Percentiles rank a stretch among this genome's conserved stretches.
These are phyloP conservation scores for Ascochyta rabiei DNA, from an alignment of 2,329 filamentous ascomycete species.

Conservation along the genomic window DNA sequence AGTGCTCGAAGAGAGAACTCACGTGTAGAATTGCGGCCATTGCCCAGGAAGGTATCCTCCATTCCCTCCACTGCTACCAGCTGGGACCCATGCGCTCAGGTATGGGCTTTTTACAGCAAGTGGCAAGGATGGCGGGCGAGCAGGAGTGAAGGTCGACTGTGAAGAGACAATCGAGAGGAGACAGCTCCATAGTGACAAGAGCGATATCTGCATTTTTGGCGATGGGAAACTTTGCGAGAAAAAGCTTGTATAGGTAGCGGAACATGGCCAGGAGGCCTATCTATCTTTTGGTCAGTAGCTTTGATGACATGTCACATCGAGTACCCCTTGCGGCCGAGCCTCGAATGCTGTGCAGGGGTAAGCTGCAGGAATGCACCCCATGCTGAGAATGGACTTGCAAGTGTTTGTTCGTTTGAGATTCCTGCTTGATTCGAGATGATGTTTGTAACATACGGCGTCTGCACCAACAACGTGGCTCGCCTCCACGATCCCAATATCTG, in stretches of 20 bases:
- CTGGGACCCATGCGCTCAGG: constrained; percentile 61
- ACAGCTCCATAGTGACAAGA: constrained; percentile 22
- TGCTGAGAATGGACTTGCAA: neutral
- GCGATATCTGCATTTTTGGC: constrained; percentile 27
- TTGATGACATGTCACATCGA: neutral
- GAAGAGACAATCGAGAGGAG: constrained; percentile 23
- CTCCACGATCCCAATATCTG: neutral
- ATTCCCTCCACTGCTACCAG: constrained; percentile 76
- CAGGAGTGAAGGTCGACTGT: constrained; percentile 65
- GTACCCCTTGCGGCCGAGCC: neutral
- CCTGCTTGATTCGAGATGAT: neutral
- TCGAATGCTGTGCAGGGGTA: neutral
- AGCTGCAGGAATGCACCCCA: neutral
- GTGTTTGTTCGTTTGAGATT: neutral
- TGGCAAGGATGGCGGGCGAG: constrained; percentile 62
- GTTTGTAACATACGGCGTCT: neutral
- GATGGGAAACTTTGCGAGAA: neutral
- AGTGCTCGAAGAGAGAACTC: constrained; percentile 39
- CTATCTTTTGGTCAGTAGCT: neutral
- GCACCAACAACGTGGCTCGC: neutral
- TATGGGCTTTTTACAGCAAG: constrained; percentile 59
- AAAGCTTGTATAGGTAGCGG: neutral
- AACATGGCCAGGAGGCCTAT: neutral
- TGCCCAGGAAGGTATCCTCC: constrained; percentile 79
- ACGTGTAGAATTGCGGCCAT: constrained; percentile 75